phyloP scores from a whole-genome alignment of 257 asterid genomes.

The Forsythia viridissima region DNA sequence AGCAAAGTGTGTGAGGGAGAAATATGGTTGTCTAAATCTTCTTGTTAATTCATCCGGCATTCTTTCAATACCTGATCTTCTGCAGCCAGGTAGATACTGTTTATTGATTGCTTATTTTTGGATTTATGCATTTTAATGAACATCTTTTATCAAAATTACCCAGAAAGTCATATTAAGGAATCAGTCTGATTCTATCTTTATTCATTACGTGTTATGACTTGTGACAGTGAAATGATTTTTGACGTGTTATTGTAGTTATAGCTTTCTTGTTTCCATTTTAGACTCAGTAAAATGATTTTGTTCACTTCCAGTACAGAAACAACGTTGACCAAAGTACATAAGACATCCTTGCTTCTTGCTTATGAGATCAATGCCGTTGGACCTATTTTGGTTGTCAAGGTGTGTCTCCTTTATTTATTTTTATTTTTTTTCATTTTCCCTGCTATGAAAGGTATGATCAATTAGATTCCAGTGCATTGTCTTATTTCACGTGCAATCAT shows the following conservation, averaged over 20 bases:
- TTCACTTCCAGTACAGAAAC: slow-evolving; percentile 77
- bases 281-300: slow-evolving; percentile 24
- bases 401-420: background rate
- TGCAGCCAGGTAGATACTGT: slow-evolving; percentile 72
- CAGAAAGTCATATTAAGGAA: background rate
- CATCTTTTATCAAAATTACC: background rate
- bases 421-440: background rate
- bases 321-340: slow-evolving; percentile 79
- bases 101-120: slow-evolving; percentile 9
- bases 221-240: slow-evolving; percentile 10
- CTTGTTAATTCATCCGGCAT: slow-evolving; percentile 89
- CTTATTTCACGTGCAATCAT: background rate
- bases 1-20: slow-evolving; percentile 64
- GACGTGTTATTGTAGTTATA: background rate
- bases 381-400: slow-evolving; percentile 80
- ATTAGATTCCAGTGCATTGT: background rate
- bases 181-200: background rate
- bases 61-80: slow-evolving; percentile 70
- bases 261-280: slow-evolving; percentile 8
- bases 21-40: slow-evolving; percentile 76
- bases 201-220: background rate
- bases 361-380: slow-evolving; percentile 95
- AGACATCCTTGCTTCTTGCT: slow-evolving; percentile 74
- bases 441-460: slow-evolving; percentile 26
- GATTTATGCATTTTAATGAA: background rate